Conservation (phyloP, 257 asterid species). For the Solanum infundibuliforme region DNA sequence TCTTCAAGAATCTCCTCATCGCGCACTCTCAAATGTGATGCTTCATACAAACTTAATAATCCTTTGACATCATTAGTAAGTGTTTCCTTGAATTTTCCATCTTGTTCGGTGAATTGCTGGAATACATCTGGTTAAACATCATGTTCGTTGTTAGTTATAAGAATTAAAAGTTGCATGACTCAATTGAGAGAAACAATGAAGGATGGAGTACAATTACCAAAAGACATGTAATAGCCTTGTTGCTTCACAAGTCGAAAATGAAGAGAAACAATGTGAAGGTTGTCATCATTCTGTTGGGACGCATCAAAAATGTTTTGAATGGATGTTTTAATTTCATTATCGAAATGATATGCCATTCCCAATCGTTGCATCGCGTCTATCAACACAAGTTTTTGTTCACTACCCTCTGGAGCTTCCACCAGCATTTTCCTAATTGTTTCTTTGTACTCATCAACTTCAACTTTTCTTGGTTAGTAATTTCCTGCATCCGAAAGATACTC, state of each 20-base stretch:
- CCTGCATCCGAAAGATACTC: background rate
- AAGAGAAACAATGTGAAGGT: background rate
- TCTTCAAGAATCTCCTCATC: background rate
- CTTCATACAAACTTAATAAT: background rate
- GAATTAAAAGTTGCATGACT: no score
- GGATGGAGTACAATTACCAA: background rate
- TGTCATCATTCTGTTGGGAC: background rate
- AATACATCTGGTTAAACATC: background rate
- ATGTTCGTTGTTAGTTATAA: background rate
- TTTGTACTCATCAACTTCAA: background rate
- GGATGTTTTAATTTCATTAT: background rate
- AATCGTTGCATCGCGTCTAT: conserved; percentile 7
- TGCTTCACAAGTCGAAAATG: background rate
- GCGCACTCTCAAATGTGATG: background rate
- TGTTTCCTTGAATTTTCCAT: background rate
- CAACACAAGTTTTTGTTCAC: background rate
- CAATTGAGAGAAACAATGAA: no score
- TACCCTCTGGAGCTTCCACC: background rate
- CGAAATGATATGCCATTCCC: conserved; percentile 20
- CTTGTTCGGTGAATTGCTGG: background rate
- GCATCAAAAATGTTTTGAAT: background rate
- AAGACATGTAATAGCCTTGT: background rate
- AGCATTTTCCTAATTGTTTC: background rate
- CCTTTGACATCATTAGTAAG: background rate
- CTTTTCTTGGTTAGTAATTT: background rate